Conservation (phyloP, 768 basidiomycete genomes). For the Grammothele lineata region DNA sequence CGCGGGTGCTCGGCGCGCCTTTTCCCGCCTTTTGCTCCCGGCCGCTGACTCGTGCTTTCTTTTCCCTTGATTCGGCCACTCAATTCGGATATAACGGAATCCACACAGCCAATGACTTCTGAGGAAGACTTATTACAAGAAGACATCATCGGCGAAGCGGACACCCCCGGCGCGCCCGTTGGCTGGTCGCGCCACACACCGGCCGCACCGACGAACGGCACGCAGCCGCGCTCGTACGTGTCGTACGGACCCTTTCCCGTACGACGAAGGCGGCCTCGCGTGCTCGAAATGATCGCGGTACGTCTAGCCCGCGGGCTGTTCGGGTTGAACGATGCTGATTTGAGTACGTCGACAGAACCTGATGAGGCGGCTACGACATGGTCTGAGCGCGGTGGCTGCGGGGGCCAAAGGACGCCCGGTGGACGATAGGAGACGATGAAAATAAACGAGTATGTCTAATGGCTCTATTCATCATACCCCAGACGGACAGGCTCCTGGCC, state of each 20-base stretch:
- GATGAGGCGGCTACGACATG: background rate
- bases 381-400: no score
- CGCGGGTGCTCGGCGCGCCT: no score
- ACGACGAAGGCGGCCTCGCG: background rate
- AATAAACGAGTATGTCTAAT: no score
- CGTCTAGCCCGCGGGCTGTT: background rate
- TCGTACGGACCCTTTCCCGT: constrained; percentile 1
- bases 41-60: background rate
- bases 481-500: no score
- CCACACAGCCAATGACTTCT: constrained; percentile 16
- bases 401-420: no score
- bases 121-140: constrained; percentile 18
- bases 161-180: background rate
- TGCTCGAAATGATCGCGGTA: background rate
- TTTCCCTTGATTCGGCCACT: background rate
- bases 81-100: no score
- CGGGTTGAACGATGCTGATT: no score
- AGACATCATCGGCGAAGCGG: constrained; percentile 4
- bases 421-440: no score
- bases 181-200: no score
- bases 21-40: background rate
- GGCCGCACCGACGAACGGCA: no score
- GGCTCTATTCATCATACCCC: no score
- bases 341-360: no score
- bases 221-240: background rate